A percentile compares a stretch with the other conserved stretches of the same genome.
Evolutionary conservation across 805 yeast species (phyloP).

Genomic region (Myxozyma mucilagina): DNA sequence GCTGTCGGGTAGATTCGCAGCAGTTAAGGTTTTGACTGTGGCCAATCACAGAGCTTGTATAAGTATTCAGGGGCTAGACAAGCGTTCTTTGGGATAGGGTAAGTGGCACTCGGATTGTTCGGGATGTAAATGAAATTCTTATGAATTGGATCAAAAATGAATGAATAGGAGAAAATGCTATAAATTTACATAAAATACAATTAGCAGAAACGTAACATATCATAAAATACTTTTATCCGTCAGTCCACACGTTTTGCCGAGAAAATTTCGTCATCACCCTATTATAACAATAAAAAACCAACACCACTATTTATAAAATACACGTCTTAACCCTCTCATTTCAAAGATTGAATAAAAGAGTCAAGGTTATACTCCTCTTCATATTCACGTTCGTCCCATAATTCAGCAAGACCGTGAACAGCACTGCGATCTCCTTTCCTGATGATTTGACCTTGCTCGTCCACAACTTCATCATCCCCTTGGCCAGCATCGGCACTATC

Average conservation of each 20-base stretch:
- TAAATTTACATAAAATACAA: not conserved
- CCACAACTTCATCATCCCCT: slow-evolving; percentile 41
- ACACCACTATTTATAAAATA: not conserved
- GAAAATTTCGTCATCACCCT: not conserved
- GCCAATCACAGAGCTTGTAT: too few relatives aligned
- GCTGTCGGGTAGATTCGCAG: too few relatives aligned
- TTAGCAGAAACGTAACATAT: not conserved
- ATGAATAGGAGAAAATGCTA: not conserved
- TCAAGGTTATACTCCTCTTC: slow-evolving; percentile 96
- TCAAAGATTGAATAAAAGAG: slow-evolving; percentile 79
- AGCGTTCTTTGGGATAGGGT: too few relatives aligned
- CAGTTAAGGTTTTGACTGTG: too few relatives aligned
- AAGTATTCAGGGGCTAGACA: too few relatives aligned
- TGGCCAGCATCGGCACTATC: slow-evolving; percentile 36
- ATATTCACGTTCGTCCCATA: slow-evolving; percentile 96
- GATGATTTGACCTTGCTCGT: slow-evolving; percentile 64
- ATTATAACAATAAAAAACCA: not conserved
- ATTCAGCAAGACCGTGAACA: slow-evolving; percentile 82
- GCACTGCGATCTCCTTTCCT: slow-evolving; percentile 72
- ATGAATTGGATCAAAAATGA: too few relatives aligned
- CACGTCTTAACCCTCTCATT: slow-evolving; percentile 36
- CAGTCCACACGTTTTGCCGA: not conserved
- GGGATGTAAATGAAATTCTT: too few relatives aligned
- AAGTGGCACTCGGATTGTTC: too few relatives aligned
- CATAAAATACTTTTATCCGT: not conserved